Conservation (phyloP, 208 protist genomes). For the Trypanosoma grayi region DNA sequence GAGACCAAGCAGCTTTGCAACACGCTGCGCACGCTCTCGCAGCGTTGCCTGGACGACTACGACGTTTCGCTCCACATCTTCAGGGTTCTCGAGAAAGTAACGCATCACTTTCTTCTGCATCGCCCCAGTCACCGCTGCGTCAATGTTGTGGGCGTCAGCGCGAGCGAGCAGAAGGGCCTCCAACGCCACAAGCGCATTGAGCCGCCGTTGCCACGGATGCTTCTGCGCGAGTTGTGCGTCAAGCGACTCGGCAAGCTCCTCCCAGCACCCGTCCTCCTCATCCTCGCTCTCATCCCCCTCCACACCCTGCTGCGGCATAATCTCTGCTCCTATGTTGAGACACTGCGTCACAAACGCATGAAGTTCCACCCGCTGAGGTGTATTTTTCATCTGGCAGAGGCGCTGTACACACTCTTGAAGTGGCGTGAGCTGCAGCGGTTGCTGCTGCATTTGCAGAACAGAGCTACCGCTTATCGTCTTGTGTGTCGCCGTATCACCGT, state of each 20-base stretch:
- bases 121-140: slow-evolving; percentile 2
- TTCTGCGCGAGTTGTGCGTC: slow-evolving; percentile 27
- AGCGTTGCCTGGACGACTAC: slow-evolving; percentile 46
- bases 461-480: not conserved
- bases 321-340: not conserved
- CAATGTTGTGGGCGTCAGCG: not conserved
- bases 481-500: not conserved
- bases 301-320: not conserved
- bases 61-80: slow-evolving; percentile 41
- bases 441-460: not conserved
- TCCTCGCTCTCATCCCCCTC: not conserved
- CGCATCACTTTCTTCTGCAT: slow-evolving; percentile 12
- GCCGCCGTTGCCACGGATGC: slow-evolving; percentile 44
- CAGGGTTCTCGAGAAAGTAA: slow-evolving; percentile 40
- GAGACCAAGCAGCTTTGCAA: slow-evolving; percentile 31
- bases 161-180: slow-evolving; percentile 40
- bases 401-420: slow-evolving; percentile 20
- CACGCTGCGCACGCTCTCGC: slow-evolving; percentile 36
- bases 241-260: slow-evolving; percentile 26
- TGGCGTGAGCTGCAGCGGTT: slow-evolving; percentile 3
- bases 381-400: slow-evolving; percentile 22
- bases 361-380: slow-evolving; percentile 38
- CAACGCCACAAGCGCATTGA: slow-evolving; percentile 46
- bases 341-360: slow-evolving; percentile 27
- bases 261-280: slow-evolving; percentile 7